Percentiles rank a stretch among this genome's conserved stretches.
Conservation (phyloP, 2,329 filamentous ascomycete genomes). For the Neospermospora avenae region DNA sequence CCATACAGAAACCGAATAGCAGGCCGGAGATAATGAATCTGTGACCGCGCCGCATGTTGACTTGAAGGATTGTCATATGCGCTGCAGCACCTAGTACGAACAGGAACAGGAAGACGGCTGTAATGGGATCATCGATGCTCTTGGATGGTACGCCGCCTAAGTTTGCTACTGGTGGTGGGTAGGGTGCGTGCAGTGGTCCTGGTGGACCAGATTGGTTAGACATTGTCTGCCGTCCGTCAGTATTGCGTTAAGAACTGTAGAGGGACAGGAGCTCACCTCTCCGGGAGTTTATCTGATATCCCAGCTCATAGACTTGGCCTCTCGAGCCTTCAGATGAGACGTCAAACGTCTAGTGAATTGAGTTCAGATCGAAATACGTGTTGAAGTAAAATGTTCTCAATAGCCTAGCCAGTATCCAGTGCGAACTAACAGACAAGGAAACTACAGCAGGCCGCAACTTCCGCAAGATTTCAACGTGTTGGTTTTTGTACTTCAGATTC, state of each 20-base stretch:
- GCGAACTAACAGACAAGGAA: background rate
- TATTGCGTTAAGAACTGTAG: background rate
- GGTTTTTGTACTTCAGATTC: background rate
- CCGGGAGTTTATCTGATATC: background rate
- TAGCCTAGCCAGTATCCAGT: background rate
- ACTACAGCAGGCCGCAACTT: background rate
- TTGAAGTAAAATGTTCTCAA: background rate
- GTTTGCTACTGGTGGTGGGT: conserved; percentile 41
- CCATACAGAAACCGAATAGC: conserved; percentile 52
- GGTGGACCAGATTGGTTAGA: background rate
- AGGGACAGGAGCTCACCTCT: background rate
- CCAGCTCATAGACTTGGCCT: background rate
- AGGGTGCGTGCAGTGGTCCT: conserved; percentile 18
- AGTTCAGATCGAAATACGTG: background rate
- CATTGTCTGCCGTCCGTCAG: background rate
- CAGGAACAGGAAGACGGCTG: conserved; percentile 57
- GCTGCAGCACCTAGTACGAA: conserved; percentile 51
- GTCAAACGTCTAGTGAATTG: background rate
- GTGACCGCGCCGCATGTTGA: conserved; percentile 49
- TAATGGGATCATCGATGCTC: conserved; percentile 61
- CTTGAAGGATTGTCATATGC: conserved; percentile 57
- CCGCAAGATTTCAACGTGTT: background rate
- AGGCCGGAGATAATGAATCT: conserved; percentile 59
- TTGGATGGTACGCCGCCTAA: conserved; percentile 58
- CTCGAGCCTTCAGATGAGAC: background rate